Evolutionary conservation across 2,329 filamentous ascomycete species (phyloP).

Genomic region (Colletotrichum kahawae): DNA sequence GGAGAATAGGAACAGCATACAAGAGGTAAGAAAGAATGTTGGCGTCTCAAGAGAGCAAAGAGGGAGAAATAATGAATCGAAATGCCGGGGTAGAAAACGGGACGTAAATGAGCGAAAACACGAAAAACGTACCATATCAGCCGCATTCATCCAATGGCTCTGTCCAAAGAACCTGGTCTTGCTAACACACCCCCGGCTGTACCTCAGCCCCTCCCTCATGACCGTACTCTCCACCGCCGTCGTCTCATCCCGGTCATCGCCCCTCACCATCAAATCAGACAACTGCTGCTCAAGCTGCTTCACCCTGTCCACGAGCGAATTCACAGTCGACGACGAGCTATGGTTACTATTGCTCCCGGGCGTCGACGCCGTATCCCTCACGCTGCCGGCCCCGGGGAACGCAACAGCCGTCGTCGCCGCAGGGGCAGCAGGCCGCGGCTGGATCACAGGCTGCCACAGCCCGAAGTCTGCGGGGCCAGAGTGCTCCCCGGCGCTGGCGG

Average conservation of each 20-base stretch:
- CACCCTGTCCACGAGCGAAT: conserved; percentile 40
- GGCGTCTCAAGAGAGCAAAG: not conserved
- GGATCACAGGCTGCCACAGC: not conserved
- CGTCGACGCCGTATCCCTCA: conserved; percentile 19
- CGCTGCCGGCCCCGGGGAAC: not conserved
- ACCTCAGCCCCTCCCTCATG: not conserved
- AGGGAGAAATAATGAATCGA: not conserved
- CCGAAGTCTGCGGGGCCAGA: not conserved
- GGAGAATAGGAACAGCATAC: too few relatives aligned
- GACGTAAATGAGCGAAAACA: not conserved
- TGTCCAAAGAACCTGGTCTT: conserved; percentile 52
- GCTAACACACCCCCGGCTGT: conserved; percentile 37
- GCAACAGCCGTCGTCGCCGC: not conserved
- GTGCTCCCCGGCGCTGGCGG: not conserved
- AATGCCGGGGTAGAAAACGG: not conserved
- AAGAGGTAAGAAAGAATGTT: too few relatives aligned
- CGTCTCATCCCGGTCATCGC: not conserved
- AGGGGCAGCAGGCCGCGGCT: not conserved
- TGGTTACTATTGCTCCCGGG: conserved; percentile 7
- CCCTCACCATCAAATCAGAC: not conserved
- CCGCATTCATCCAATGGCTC: conserved; percentile 56
- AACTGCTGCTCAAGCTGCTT: conserved; percentile 50
- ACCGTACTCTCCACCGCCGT: not conserved
- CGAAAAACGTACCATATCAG: conserved; percentile 39
- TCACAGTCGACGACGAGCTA: conserved; percentile 27